Evolutionary conservation across 495 filamentous ascomycete genomes (phyloP).

Genomic region (Terfezia boudieri): DNA sequence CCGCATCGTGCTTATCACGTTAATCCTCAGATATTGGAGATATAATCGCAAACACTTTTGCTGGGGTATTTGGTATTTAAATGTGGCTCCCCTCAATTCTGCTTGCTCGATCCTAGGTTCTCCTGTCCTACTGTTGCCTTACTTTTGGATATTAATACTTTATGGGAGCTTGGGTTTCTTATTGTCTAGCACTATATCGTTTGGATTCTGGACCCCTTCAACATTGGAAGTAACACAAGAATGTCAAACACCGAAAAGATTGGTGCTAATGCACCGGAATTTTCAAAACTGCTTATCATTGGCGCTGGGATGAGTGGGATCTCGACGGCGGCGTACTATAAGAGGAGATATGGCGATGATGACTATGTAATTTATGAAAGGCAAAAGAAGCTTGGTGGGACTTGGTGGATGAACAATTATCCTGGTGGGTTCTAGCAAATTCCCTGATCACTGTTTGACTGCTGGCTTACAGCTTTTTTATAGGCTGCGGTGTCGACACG

Average conservation of each 20-base stretch:
- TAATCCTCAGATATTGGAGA: too few relatives aligned
- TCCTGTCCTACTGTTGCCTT: too few relatives aligned
- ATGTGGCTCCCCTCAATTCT: too few relatives aligned
- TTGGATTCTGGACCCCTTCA: too few relatives aligned
- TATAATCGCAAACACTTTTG: too few relatives aligned
- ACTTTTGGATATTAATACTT: too few relatives aligned
- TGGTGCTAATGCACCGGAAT: background rate
- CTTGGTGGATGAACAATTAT: slow-evolving; percentile 19
- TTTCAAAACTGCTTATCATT: background rate
- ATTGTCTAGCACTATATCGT: too few relatives aligned
- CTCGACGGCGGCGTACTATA: background rate
- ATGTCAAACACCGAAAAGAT: background rate
- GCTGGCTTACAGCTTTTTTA: background rate
- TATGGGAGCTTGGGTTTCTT: too few relatives aligned
- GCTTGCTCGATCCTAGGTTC: too few relatives aligned
- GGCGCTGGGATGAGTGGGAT: background rate
- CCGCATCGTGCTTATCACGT: too few relatives aligned
- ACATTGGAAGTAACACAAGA: background rate
- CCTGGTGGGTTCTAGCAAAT: slow-evolving; percentile 12
- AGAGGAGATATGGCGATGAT: background rate
- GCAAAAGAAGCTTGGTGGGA: slow-evolving; percentile 13
- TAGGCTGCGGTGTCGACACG: background rate
- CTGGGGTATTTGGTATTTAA: too few relatives aligned
- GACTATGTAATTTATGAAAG: slow-evolving; percentile 13
- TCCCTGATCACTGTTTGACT: slow-evolving; percentile 5